Base-by-base conservation (phyloP, 768 basidiomycete genomes). In the Strobilomyces dryophilus region DNA sequence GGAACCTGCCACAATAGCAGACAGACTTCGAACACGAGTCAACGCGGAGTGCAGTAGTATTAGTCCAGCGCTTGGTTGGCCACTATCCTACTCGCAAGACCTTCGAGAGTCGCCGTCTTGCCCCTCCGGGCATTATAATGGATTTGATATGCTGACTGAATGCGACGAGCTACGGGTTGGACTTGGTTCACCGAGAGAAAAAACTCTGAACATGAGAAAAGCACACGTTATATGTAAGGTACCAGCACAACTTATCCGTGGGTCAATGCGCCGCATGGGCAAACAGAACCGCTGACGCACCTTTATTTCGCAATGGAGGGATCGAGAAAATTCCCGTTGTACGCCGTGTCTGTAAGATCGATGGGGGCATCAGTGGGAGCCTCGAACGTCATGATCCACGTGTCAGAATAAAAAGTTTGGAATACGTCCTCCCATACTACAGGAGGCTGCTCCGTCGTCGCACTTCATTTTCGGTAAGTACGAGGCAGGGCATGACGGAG, bases 101-200 rank as follows among this genome's bases (percentile, higher is more conserved):
- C 93, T 71, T 95, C 93, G 12, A 95, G 67, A 47, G 95, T 93
- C 0, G 93, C 92, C 0, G 93, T 95, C 72, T 97, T 97, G 0
- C 93, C 93, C 12, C 91, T 53, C 93, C 93, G 3, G 92, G 90
- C 88, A 47, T 42, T 9, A 29, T 7, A 6, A 9, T 6, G 17
- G 5, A 32, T 39, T 12, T 11, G 43, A 20, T 45, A 5, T 15
- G 14, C n/a, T 36, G 21, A 43, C 37, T 17, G 17, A 37, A 17
- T 37, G n/a, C 1, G 15, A 72, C 3, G 5, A 20, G 35, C 26
- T 15, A 51, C 84, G 92, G 93, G 61, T 95, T 95, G 8, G 89
- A 91, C 69, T 97, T 97, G 2, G 93, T 95, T 62, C 94, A 71
- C 40, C 92, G 77, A 24, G 77, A 24, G 90, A 93, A 9, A 95